Conservation (phyloP, 495 filamentous ascomycete genomes). For the Hypoxylon subgilvum region DNA sequence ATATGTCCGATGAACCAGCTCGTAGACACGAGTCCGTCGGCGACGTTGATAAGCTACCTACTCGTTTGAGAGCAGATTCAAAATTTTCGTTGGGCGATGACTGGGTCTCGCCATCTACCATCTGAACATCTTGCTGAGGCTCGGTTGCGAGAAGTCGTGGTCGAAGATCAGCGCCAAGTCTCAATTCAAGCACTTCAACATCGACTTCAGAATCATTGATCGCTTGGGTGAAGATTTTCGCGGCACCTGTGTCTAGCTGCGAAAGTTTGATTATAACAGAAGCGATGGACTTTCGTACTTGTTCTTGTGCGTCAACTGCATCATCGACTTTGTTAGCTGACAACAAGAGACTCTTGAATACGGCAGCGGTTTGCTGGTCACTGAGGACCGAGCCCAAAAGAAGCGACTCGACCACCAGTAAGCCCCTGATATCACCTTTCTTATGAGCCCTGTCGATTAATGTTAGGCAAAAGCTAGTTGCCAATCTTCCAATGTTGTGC, state of each 20-base stretch:
- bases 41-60: constrained; percentile 47
- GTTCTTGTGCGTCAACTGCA: constrained; percentile 51
- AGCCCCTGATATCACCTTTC: constrained; percentile 61
- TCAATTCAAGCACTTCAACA: constrained; percentile 71
- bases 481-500: constrained; percentile 73
- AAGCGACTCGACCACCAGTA: constrained; percentile 64
- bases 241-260: constrained; percentile 57
- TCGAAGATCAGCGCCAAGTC: constrained; percentile 68
- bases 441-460: constrained; percentile 68
- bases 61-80: constrained; percentile 34
- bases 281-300: constrained; percentile 66
- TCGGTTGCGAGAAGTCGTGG: constrained; percentile 45
- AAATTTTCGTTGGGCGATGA: constrained; percentile 27
- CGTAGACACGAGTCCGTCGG: constrained; percentile 56
- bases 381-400: constrained; percentile 66
- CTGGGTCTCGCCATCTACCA: constrained; percentile 50
- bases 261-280: constrained; percentile 67
- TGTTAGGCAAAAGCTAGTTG: constrained; percentile 72
- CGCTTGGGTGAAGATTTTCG: constrained; percentile 62
- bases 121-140: constrained; percentile 58
- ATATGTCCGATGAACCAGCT: constrained; percentile 48
- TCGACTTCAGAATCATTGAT: constrained; percentile 68
- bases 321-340: constrained; percentile 61
- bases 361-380: constrained; percentile 63
- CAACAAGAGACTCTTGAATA: constrained; percentile 67